Percentiles rank a stretch among this genome's conserved stretches.
Evolutionary conservation across 2,329 filamentous ascomycete species (phyloP).

Genomic region (Trichoderma koningii): DNA sequence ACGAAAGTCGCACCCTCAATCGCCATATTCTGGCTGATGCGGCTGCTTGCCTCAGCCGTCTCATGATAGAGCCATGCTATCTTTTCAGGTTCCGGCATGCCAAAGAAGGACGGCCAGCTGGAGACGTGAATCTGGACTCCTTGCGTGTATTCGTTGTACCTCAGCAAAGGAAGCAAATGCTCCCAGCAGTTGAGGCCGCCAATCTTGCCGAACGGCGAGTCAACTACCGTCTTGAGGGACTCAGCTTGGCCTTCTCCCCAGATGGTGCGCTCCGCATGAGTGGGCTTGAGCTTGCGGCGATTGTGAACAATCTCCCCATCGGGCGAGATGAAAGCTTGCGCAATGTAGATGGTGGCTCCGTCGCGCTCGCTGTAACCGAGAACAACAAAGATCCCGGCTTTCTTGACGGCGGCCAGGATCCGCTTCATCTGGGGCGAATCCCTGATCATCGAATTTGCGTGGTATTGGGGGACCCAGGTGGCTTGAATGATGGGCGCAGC

Average conservation of each 20-base stretch:
- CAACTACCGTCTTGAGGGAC: slow-evolving; percentile 52
- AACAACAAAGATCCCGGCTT: slow-evolving; percentile 55
- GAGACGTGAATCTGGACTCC: slow-evolving; percentile 32
- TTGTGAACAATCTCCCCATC: slow-evolving; percentile 53
- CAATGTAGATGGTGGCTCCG: slow-evolving; percentile 54
- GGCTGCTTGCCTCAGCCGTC: slow-evolving; percentile 39
- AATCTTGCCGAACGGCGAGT: slow-evolving; percentile 52
- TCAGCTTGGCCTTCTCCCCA: slow-evolving; percentile 59
- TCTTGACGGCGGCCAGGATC: slow-evolving; percentile 50
- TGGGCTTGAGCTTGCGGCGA: slow-evolving; percentile 60
- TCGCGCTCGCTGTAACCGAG: slow-evolving; percentile 59
- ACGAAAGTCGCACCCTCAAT: slow-evolving; percentile 49
- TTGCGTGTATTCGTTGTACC: slow-evolving; percentile 31
- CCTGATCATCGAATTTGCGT: slow-evolving; percentile 43
- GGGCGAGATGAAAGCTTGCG: slow-evolving; percentile 55
- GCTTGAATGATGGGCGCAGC: slow-evolving; percentile 3
- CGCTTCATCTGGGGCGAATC: slow-evolving; percentile 57
- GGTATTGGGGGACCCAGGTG: slow-evolving; percentile 15
- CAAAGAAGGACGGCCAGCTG: slow-evolving; percentile 37
- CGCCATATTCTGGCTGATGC: slow-evolving; percentile 45
- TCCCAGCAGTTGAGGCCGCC: slow-evolving; percentile 60
- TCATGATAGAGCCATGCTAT: slow-evolving; percentile 42
- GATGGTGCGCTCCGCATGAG: slow-evolving; percentile 57
- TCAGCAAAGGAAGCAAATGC: slow-evolving; percentile 25
- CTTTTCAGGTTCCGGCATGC: slow-evolving; percentile 36